A percentile compares a stretch with the other conserved stretches of the same genome.
Evolutionary conservation across 768 basidiomycete species (phyloP).

Genomic region (Hericium coralloides): DNA sequence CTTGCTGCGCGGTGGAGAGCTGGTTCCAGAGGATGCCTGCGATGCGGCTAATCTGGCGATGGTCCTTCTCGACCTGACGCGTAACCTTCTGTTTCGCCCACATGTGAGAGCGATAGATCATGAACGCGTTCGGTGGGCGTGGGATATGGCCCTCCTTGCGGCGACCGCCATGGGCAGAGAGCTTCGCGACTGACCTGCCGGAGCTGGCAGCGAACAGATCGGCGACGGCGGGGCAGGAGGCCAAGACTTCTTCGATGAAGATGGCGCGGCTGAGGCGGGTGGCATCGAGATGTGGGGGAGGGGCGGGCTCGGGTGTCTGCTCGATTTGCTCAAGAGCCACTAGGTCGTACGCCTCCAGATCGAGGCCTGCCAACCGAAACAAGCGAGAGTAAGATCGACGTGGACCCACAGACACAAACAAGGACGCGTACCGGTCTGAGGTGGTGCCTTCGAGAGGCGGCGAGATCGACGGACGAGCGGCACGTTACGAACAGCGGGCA

Average conservation of each 20-base stretch:
- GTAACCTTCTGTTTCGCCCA: constrained; percentile 38
- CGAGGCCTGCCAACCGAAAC: constrained; percentile 22
- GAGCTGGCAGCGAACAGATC: constrained; percentile 6
- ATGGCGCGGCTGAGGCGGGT: background rate
- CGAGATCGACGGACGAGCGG: constrained; percentile 33
- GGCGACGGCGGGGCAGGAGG: constrained; percentile 12
- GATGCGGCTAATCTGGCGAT: constrained; percentile 64
- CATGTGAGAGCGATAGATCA: constrained; percentile 67
- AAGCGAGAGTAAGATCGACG: constrained; percentile 25
- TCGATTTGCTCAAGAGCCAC: background rate
- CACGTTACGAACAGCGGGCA: constrained; percentile 24
- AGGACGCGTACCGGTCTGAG: constrained; percentile 17
- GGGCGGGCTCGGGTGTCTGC: background rate
- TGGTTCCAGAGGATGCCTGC: constrained; percentile 63
- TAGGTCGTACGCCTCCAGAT: constrained; percentile 21
- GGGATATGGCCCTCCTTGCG: constrained; percentile 46
- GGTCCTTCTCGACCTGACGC: constrained; percentile 46
- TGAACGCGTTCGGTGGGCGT: constrained; percentile 82
- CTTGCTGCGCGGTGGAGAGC: constrained; percentile 37
- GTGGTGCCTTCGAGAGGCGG: constrained; percentile 32
- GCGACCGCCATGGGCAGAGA: constrained; percentile 33
- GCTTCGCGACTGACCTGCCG: constrained; percentile 21
- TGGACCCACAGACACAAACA: constrained; percentile 18
- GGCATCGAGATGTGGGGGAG: background rate
- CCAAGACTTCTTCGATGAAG: constrained; percentile 8